Conservation (phyloP, 768 basidiomycete genomes). For the Wakefieldia striispora region DNA sequence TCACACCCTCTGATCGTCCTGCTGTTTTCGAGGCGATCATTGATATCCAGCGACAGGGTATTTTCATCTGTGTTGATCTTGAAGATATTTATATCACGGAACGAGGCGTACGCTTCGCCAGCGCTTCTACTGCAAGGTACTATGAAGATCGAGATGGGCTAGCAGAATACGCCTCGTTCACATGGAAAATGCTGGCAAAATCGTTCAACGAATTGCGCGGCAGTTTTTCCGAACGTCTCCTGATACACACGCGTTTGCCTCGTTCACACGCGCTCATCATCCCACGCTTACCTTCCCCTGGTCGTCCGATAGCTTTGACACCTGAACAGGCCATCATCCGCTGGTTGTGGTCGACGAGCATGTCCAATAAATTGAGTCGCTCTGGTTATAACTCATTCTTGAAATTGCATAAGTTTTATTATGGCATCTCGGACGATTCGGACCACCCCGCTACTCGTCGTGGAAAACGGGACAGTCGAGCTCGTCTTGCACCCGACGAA, state of each 20-base stretch:
- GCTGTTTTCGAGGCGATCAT: conserved; percentile 30
- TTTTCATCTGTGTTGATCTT: conserved; percentile 16
- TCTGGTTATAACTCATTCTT: not conserved
- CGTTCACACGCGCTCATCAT: conserved; percentile 16
- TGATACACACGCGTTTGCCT: conserved; percentile 4
- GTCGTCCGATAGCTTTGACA: conserved; percentile 14
- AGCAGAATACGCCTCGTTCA: conserved; percentile 15
- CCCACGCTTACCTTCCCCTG: conserved; percentile 27
- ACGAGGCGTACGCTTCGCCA: conserved; percentile 28
- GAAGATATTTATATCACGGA: conserved; percentile 31
- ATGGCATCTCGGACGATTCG: not conserved
- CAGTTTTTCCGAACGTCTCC: not conserved
- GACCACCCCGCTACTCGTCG: not conserved
- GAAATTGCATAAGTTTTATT: not conserved
- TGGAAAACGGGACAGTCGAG: conserved; percentile 4
- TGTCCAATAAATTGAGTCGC: conserved; percentile 8
- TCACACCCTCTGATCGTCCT: conserved; percentile 24
- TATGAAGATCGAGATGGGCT: conserved; percentile 26
- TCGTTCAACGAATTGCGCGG: conserved; percentile 20
- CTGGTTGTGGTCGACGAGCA: conserved; percentile 21
- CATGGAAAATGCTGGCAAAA: conserved; percentile 17
- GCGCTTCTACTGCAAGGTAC: conserved; percentile 15
- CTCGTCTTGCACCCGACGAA: conserved; percentile 21
- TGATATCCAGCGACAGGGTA: conserved; percentile 31
- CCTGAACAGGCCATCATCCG: conserved; percentile 19